A percentile compares a stretch with the other conserved stretches of the same genome.
phyloP scores from a whole-genome alignment of 176 grass and related monocot genomes.

The Pontederia paniculata region DNA sequence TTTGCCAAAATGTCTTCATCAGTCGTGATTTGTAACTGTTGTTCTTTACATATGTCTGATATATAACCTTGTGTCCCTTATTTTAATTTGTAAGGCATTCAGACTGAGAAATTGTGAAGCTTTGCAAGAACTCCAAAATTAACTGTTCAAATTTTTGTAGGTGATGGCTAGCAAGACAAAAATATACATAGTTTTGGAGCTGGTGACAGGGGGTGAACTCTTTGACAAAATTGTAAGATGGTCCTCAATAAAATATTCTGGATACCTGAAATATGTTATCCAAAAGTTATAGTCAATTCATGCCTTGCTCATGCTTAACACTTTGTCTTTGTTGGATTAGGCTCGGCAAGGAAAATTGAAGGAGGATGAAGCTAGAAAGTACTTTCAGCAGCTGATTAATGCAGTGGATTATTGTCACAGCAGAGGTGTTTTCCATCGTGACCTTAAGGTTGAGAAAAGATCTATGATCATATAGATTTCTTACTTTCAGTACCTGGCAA shows the following conservation, averaged over 20 bases:
- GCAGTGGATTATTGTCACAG: constrained; percentile 98
- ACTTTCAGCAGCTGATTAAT: constrained; percentile 93
- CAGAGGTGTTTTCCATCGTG: constrained; percentile 87
- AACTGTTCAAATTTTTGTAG: constrained; percentile 21
- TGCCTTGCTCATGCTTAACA: not conserved
- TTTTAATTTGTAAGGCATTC: not conserved
- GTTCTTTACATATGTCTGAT: no score
- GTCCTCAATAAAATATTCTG: no score
- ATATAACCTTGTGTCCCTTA: not conserved
- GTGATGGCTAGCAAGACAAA: constrained; percentile 99
- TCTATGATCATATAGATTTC: not conserved
- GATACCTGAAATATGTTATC: no score
- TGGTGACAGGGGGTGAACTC: constrained; percentile 82
- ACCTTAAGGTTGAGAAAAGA: constrained; percentile 54
- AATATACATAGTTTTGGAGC: constrained; percentile 95
- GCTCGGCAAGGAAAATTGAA: constrained; percentile 66
- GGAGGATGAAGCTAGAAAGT: constrained; percentile 93
- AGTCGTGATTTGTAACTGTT: not conserved
- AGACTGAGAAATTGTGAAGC: not conserved
- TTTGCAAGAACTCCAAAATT: not conserved
- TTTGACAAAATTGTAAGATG: constrained; percentile 95
- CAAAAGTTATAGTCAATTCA: no score
- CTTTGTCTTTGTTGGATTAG: constrained; percentile 24
- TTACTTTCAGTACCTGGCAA: no score
- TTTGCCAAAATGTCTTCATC: not conserved